Conservation (phyloP, 169 alveolate species). For the Theileria parva region DNA sequence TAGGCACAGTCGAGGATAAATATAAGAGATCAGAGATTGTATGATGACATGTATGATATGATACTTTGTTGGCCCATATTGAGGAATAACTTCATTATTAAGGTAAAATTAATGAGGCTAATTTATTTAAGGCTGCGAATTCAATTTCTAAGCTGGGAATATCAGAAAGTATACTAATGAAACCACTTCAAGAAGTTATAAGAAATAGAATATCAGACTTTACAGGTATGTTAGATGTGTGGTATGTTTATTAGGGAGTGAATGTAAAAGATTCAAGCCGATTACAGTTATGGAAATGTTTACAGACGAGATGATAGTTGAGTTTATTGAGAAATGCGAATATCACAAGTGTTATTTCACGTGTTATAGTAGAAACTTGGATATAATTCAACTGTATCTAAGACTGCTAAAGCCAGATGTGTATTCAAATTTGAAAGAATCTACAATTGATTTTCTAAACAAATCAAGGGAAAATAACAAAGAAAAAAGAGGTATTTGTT, state of each 20-base stretch:
- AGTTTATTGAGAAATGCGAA: slow-evolving; percentile 65
- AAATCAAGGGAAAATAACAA: slow-evolving; percentile 20
- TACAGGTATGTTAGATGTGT: slow-evolving; percentile 47
- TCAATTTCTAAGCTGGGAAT: slow-evolving; percentile 70
- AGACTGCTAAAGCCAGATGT: slow-evolving; percentile 39
- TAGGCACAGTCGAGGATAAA: slow-evolving; percentile 67
- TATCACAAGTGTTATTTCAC: slow-evolving; percentile 66
- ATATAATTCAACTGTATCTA: slow-evolving; percentile 64
- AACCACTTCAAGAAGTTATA: slow-evolving; percentile 69
- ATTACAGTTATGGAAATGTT: slow-evolving; percentile 71
- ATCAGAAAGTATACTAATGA: slow-evolving; percentile 55
- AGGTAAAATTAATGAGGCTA: slow-evolving; percentile 14
- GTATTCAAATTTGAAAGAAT: slow-evolving; percentile 31
- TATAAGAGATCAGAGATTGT: slow-evolving; percentile 66
- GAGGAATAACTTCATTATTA: slow-evolving; percentile 74
- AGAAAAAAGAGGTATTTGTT: slow-evolving; percentile 12
- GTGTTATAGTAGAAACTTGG: slow-evolving; percentile 69
- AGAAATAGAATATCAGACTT: slow-evolving; percentile 58
- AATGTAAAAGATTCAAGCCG: slow-evolving; percentile 53
- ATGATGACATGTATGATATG: slow-evolving; percentile 75
- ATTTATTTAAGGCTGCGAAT: slow-evolving; percentile 64
- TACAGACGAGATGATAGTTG: slow-evolving; percentile 68
- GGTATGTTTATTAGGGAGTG: slow-evolving; percentile 34
- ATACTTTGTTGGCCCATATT: slow-evolving; percentile 76
- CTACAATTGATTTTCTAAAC: slow-evolving; percentile 41